Evolutionary conservation across 306 rosid species (phyloP).

Genomic region (Quillaja saponaria): DNA sequence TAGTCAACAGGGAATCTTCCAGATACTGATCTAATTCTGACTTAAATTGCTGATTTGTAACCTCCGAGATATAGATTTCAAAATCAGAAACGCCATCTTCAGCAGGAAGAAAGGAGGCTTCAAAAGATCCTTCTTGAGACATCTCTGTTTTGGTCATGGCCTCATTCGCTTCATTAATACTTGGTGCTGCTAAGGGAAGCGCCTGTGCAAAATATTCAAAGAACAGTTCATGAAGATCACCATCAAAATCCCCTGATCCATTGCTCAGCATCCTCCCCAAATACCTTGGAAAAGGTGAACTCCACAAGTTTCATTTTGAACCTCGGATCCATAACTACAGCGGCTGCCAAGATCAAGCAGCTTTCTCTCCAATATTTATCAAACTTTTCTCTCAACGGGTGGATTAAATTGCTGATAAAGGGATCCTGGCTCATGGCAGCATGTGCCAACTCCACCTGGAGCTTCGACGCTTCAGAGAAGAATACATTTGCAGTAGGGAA

Average conservation of each 20-base stretch:
- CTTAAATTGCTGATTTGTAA: conserved; percentile 54
- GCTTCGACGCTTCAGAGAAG: conserved; percentile 65
- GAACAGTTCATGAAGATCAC: conserved; percentile 75
- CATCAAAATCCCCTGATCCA: conserved; percentile 68
- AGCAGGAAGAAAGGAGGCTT: conserved; percentile 43
- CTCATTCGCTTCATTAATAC: conserved; percentile 54
- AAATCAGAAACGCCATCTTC: conserved; percentile 67
- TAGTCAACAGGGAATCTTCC: conserved; percentile 60
- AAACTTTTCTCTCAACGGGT: conserved; percentile 66
- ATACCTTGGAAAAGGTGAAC: conserved; percentile 56
- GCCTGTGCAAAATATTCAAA: conserved; percentile 57
- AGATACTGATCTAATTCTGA: conserved; percentile 87
- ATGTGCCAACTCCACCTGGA: conserved; percentile 61
- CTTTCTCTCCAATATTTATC: conserved; percentile 83
- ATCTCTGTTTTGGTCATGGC: conserved; percentile 48
- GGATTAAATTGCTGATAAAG: conserved; percentile 55
- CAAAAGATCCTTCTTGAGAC: conserved; percentile 51
- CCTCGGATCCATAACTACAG: conserved; percentile 86
- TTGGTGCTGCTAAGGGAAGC: conserved; percentile 48
- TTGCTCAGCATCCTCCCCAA: conserved; percentile 63
- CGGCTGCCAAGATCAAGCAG: conserved; percentile 72
- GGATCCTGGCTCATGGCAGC: conserved; percentile 73
- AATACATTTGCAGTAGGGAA: conserved; percentile 73
- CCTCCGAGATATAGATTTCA: conserved; percentile 67
- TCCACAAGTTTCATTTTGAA: conserved; percentile 81